Evolutionary conservation across 2,329 filamentous ascomycete genomes (phyloP).

Genomic region (Raffaelea ambrosiae): DNA sequence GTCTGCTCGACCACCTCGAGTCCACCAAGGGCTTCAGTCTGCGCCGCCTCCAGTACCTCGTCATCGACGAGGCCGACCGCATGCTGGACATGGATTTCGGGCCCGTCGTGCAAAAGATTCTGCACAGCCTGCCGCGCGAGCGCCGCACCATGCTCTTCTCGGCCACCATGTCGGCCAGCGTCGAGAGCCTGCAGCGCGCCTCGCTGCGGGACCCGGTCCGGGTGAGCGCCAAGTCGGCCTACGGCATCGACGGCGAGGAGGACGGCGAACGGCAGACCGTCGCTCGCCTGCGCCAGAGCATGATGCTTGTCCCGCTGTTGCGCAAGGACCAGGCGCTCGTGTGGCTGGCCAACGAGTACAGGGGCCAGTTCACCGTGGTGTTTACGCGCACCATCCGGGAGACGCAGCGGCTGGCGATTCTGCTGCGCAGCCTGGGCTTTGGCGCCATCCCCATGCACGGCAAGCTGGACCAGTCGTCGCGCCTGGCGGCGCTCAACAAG

Average conservation of each 20-base stretch:
- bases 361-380: conserved; percentile 78
- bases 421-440: conserved; percentile 78
- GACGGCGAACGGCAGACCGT: conserved; percentile 89
- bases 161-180: conserved; percentile 83
- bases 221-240: conserved; percentile 61
- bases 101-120: conserved; percentile 56
- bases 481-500: conserved; percentile 81
- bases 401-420: conserved; percentile 73
- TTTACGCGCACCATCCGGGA: conserved; percentile 92
- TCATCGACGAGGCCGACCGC: conserved; percentile 92
- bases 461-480: conserved; percentile 78
- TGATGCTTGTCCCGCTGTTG: conserved; percentile 76
- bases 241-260: background rate
- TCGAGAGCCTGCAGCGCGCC: conserved; percentile 86
- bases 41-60: conserved; percentile 68
- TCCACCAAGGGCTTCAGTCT: conserved; percentile 95
- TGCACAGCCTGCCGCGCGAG: conserved; percentile 74
- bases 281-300: conserved; percentile 76
- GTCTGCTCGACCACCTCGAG: conserved; percentile 84
- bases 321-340: conserved; percentile 88
- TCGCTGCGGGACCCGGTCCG: conserved; percentile 60
- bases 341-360: conserved; percentile 76
- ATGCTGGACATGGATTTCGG: conserved; percentile 55
- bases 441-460: conserved; percentile 89
- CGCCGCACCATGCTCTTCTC: conserved; percentile 65